Conservation (phyloP, 495 filamentous ascomycete species). For the Podospora appendiculata region DNA sequence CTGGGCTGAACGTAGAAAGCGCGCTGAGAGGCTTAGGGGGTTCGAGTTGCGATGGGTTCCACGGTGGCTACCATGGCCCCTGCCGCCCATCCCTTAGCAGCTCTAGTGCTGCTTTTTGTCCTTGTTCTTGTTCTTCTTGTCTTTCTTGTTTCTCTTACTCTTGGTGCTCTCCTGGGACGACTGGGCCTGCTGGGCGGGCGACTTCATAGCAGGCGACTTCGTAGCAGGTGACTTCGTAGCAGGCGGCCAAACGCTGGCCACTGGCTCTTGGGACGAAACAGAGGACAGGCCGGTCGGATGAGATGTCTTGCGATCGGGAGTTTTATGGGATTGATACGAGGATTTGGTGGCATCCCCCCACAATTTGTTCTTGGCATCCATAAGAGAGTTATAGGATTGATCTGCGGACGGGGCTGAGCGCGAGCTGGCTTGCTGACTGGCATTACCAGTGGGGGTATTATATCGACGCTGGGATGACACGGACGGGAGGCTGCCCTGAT, state of each 20-base stretch:
- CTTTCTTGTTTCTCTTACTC: not conserved
- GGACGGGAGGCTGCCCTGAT: no score
- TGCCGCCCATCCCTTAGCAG: no score
- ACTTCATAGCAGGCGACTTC: not conserved
- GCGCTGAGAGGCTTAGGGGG: no score
- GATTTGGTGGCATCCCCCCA: not conserved
- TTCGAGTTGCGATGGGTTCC: no score
- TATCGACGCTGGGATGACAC: no score
- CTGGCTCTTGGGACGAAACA: not conserved
- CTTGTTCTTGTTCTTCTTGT: not conserved
- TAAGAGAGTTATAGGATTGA: no score
- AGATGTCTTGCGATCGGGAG: not conserved
- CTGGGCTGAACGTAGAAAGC: no score
- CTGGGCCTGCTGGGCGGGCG: not conserved
- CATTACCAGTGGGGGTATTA: no score
- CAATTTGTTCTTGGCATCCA: no score
- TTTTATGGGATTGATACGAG: not conserved
- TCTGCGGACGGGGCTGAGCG: no score
- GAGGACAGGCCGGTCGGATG: not conserved
- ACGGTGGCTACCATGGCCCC: no score
- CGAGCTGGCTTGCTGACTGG: no score
- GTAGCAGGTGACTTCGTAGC: not conserved
- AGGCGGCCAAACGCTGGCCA: not conserved
- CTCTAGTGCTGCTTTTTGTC: not conserved
- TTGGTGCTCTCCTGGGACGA: not conserved